A percentile compares a stretch with the other conserved stretches of the same genome.
phyloP scores from a whole-genome alignment of 2,329 filamentous ascomycete genomes.

The Capronia epimyces region DNA sequence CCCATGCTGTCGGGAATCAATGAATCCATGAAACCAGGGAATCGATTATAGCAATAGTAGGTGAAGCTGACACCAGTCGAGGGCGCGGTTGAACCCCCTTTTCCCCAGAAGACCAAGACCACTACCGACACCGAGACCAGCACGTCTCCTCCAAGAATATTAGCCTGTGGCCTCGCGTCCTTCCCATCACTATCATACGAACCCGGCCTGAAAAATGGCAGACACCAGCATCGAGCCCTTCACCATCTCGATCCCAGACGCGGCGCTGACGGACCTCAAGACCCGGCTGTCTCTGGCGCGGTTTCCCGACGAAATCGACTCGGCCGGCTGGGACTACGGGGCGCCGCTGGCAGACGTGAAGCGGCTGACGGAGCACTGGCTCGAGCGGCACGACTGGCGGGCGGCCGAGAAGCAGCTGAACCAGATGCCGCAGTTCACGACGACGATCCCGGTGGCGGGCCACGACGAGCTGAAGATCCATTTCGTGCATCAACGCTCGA shows the following conservation, averaged over 20 bases:
- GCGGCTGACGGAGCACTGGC: conserved; percentile 55
- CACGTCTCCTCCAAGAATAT: too few species aligned
- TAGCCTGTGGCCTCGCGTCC: too few species aligned
- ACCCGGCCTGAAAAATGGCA: conserved; percentile 16
- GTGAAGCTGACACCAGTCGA: background rate
- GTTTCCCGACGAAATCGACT: conserved; percentile 55
- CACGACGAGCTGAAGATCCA: conserved; percentile 31
- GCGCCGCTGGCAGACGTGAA: conserved; percentile 56
- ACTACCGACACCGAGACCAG: too few species aligned
- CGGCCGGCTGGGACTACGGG: conserved; percentile 53
- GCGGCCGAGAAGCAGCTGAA: conserved; percentile 56
- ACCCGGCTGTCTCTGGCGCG: conserved; percentile 51
- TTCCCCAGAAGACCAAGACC: too few species aligned
- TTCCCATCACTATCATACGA: background rate
- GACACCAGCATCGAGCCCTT: conserved; percentile 35
- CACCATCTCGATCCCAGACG: conserved; percentile 49
- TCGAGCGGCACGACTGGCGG: conserved; percentile 56
- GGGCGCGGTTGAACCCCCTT: too few species aligned
- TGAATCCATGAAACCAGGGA: too few species aligned
- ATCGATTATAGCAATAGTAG: background rate
- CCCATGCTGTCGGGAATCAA: too few species aligned
- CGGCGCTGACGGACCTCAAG: conserved; percentile 47
- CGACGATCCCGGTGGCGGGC: conserved; percentile 29
- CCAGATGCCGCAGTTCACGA: conserved; percentile 54
- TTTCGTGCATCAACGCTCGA: conserved; percentile 35